A percentile compares a stretch with the other conserved stretches of the same genome.
These are phyloP conservation scores for Sclerotinia subarctica DNA, from an alignment of 2,329 filamentous ascomycete genomes.

Conservation along the genomic window DNA sequence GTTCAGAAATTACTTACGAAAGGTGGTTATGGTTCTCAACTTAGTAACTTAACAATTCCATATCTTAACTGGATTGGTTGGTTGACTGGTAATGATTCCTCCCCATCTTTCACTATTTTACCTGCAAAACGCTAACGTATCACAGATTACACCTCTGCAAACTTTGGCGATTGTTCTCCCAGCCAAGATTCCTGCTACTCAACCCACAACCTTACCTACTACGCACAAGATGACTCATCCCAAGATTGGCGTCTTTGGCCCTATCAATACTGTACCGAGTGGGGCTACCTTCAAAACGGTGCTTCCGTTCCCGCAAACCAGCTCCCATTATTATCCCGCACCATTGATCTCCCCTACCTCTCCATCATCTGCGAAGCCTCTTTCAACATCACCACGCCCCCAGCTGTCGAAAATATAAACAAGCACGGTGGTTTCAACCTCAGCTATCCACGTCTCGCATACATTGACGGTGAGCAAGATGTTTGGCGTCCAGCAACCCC, in stretches of 20 bases:
- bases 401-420: slow-evolving; percentile 67
- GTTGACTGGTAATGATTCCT: slow-evolving; percentile 37
- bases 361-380: slow-evolving; percentile 60
- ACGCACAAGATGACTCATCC: slow-evolving; percentile 44
- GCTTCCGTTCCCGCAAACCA: slow-evolving; percentile 61
- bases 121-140: neutral
- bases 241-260: slow-evolving; percentile 52
- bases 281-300: slow-evolving; percentile 77
- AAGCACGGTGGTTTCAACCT: slow-evolving; percentile 72
- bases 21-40: slow-evolving; percentile 47
- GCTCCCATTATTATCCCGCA: slow-evolving; percentile 69
- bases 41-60: slow-evolving; percentile 45
- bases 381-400: slow-evolving; percentile 65
- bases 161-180: slow-evolving; percentile 26
- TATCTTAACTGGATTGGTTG: slow-evolving; percentile 58
- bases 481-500: slow-evolving; percentile 76
- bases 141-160: slow-evolving; percentile 5
- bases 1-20: slow-evolving; percentile 46
- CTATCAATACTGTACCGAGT: slow-evolving; percentile 53
- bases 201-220: slow-evolving; percentile 46
- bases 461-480: slow-evolving; percentile 74
- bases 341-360: slow-evolving; percentile 61
- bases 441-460: slow-evolving; percentile 67
- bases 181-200: slow-evolving; percentile 51
- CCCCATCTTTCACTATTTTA: neutral